Percentiles rank a stretch among this genome's conserved stretches.
phyloP scores from a whole-genome alignment of 495 filamentous ascomycete species.

The Talaromyces trachyspermus region DNA sequence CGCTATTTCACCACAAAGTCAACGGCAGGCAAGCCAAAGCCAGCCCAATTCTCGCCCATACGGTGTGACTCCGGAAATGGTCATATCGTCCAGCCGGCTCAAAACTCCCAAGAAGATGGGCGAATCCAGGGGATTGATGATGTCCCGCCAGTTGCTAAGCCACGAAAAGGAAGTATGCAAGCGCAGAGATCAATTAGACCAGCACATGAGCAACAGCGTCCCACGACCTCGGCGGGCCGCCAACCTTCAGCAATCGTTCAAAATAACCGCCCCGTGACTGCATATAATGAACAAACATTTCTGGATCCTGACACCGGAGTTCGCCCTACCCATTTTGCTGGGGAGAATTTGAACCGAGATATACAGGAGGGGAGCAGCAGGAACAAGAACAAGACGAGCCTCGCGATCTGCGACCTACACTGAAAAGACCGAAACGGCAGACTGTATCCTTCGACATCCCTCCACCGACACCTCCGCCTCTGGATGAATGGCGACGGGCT shows the following conservation, averaged over 20 bases:
- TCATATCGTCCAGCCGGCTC: neutral
- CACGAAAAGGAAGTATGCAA: slow-evolving; percentile 1
- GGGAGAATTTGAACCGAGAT: neutral
- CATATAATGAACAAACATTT: neutral
- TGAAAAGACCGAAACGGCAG: slow-evolving; percentile 29
- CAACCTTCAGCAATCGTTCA: neutral
- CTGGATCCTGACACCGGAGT: neutral
- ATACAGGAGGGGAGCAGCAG: neutral
- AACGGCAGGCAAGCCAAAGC: neutral
- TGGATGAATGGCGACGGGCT: slow-evolving; percentile 39
- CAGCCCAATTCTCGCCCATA: neutral
- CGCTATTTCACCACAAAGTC: neutral
- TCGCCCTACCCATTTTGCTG: slow-evolving; percentile 7
- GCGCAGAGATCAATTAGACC: neutral
- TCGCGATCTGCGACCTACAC: slow-evolving; percentile 17
- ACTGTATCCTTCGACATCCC: slow-evolving; percentile 42
- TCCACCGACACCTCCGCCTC: slow-evolving; percentile 39
- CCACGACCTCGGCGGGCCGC: neutral
- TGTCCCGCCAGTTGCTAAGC: neutral
- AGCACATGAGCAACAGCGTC: neutral
- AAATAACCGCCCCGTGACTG: neutral
- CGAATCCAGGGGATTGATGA: neutral
- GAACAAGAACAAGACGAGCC: slow-evolving; percentile 11
- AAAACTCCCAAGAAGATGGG: neutral
- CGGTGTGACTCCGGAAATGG: neutral